These are phyloP conservation scores for Schoenoplectus tabernaemontani DNA, from an alignment of 202 grass and related monocot genomes.

Conservation along the genomic window DNA sequence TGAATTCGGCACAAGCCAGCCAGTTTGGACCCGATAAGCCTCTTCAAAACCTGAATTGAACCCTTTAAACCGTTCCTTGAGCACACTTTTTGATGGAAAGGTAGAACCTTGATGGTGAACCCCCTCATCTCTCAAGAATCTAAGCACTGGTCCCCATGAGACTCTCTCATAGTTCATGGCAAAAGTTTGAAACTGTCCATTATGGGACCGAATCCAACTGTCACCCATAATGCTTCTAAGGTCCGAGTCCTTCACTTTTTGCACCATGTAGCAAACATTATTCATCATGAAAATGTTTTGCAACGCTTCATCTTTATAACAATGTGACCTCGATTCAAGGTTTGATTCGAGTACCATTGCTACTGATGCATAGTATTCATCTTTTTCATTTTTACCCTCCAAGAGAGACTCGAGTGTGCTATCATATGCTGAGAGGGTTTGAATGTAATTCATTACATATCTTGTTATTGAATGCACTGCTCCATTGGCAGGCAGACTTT, in stretches of 20 bases:
- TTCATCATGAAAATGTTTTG: constrained; percentile 88
- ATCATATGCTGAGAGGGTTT: constrained; percentile 53
- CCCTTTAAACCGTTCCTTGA: constrained; percentile 75
- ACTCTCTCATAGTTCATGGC: constrained; percentile 61
- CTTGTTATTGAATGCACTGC: constrained; percentile 72
- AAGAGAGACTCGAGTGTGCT: constrained; percentile 71
- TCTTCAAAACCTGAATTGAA: constrained; percentile 90
- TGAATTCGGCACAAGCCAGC: constrained; percentile 62
- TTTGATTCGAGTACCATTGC: constrained; percentile 52
- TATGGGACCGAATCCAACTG: constrained; percentile 75
- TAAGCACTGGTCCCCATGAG: constrained; percentile 65
- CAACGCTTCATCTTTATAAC: constrained; percentile 57
- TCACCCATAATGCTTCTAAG: constrained; percentile 76
- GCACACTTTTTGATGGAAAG: constrained; percentile 37
- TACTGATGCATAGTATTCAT: constrained; percentile 37
- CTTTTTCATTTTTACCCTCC: constrained; percentile 34
- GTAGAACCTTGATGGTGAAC: constrained; percentile 31
- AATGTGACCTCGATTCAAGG: constrained; percentile 50
- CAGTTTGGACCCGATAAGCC: constrained; percentile 71
- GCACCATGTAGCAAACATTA: constrained; percentile 88
- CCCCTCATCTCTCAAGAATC: constrained; percentile 67
- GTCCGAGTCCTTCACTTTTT: constrained; percentile 86
- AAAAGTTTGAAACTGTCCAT: constrained; percentile 55
- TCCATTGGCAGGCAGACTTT: constrained; percentile 46
- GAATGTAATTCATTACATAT: constrained; percentile 99